Percentiles rank a stretch among this genome's conserved stretches.
Conservation (phyloP, 768 basidiomycete genomes). For the Hirschioporus abietinus region DNA sequence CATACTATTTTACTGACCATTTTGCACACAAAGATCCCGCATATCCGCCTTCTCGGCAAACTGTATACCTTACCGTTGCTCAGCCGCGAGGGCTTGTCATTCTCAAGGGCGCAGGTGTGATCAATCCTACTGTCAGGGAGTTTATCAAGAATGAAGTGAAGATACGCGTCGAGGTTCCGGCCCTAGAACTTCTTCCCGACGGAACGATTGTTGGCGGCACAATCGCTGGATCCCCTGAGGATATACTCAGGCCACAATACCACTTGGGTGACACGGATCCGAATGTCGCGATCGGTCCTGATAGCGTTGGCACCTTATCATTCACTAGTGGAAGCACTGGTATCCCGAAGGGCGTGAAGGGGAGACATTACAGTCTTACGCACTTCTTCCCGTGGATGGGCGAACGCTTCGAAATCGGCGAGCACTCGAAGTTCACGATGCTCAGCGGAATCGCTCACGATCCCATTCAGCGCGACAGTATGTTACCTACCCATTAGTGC, state of each 20-base stretch:
- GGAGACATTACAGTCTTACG: conserved; percentile 91
- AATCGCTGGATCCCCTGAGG: conserved; percentile 31
- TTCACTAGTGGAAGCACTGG: conserved; percentile 98
- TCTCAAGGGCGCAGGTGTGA: conserved; percentile 82
- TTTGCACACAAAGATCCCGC: conserved; percentile 76
- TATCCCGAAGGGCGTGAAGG: conserved; percentile 96
- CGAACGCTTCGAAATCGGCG: conserved; percentile 68
- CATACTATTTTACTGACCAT: conserved; percentile 7
- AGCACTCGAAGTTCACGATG: conserved; percentile 91
- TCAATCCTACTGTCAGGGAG: conserved; percentile 75
- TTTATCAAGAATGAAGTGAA: conserved; percentile 74
- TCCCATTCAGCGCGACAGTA: conserved; percentile 97
- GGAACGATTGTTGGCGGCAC: conserved; percentile 66
- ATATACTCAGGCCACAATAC: conserved; percentile 55
- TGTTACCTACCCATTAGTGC: conserved; percentile 29
- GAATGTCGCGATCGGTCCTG: conserved; percentile 84
- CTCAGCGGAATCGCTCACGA: conserved; percentile 98
- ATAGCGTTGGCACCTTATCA: conserved; percentile 88
- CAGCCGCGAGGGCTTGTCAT: conserved; percentile 88
- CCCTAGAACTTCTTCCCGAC: conserved; percentile 64
- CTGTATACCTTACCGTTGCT: conserved; percentile 88
- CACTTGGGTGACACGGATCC: conserved; percentile 67
- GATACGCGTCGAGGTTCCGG: conserved; percentile 88
- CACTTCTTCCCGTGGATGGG: conserved; percentile 99
- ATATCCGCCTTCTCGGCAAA: conserved; percentile 91